phyloP scores from a whole-genome alignment of 1,139 yeast genomes.

The Lodderomyces elongisporus region DNA sequence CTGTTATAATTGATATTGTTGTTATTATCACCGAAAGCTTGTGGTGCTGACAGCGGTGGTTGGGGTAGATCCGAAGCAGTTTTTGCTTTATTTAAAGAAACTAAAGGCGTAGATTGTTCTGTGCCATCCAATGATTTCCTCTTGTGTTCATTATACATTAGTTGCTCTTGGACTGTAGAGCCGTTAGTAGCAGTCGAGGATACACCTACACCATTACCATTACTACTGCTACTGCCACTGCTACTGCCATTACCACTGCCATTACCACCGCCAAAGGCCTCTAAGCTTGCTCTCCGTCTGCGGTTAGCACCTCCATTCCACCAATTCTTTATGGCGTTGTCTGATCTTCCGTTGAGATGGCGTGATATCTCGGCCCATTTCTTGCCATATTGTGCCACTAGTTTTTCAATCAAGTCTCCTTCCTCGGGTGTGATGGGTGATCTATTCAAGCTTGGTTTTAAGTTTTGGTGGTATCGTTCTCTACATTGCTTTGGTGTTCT shows the following conservation, averaged over 20 bases:
- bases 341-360: constrained; percentile 80
- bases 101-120: background rate
- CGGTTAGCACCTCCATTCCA: constrained; percentile 93
- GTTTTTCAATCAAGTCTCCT: constrained; percentile 72
- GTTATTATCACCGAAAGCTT: background rate
- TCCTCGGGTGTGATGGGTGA: constrained; percentile 82
- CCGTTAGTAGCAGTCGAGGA: background rate
- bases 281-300: constrained; percentile 49
- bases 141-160: background rate
- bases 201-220: constrained; percentile 1
- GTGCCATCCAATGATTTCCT: background rate
- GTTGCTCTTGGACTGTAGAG: background rate
- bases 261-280: constrained; percentile 2
- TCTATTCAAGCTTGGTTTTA: constrained; percentile 78
- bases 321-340: constrained; percentile 93
- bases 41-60: constrained; percentile 8
- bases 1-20: constrained; percentile 6
- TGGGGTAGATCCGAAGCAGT: constrained; percentile 8
- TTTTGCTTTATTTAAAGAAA: constrained; percentile 4
- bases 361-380: constrained; percentile 94
- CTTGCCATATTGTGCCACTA: constrained; percentile 78
- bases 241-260: background rate
- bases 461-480: constrained; percentile 86
- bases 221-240: background rate
- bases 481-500: constrained; percentile 91